Evolutionary conservation across 208 protist species (phyloP), one percentile per base, ranked within the genome.

Genomic region (Kentomonas sorsogonicus): DNA sequence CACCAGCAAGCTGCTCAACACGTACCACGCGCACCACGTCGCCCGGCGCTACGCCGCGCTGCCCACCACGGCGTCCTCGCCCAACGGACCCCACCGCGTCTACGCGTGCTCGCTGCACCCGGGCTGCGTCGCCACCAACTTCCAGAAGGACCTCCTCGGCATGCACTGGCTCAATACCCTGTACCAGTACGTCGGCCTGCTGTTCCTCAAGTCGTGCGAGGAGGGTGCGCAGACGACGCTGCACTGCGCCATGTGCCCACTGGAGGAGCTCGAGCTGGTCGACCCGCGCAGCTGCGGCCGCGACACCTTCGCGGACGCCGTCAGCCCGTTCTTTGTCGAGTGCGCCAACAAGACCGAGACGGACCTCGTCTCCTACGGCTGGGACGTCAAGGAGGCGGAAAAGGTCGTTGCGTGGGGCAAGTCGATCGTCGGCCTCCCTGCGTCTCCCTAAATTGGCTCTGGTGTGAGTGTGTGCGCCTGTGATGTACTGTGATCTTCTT

Each of bases 141-240:
- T 94, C 40, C 70, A 69, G 0, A 69, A 70, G n/a, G 74, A 84
- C 29, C 41, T 89, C 11, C 25, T 93, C 2, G 25, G 31, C n/a
- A 33, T 30, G 15, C 38, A 53, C 41, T 69, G 33, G 46, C 33
- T 83, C 47, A 72, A 71, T 11, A 51, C 16, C 27, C 1, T 79
- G 2, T 72, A 57, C 53, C 31, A 69, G 51, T 45, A 65, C 30
- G 64, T 48, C 1, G 63, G 56, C 16, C 51, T 89, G 22, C 72
- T 88, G 20, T 83, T 83, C 46, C 55, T 86, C 10, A 92, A 92
- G 63, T 74, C 55, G 10, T 55, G 48, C 27, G 73, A 86, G 30
- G 87, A 94, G 58, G 87, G 87, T 5, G 83, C 87, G 26, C 83
- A 94, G 63, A 94, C 88, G 20, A 82, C 88, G 38, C 53, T 94